Percentiles rank a stretch among this genome's conserved stretches.
These are phyloP conservation scores for Diplodia scrobiculata DNA, from an alignment of 2,329 filamentous ascomycete species.

Conservation along the genomic window DNA sequence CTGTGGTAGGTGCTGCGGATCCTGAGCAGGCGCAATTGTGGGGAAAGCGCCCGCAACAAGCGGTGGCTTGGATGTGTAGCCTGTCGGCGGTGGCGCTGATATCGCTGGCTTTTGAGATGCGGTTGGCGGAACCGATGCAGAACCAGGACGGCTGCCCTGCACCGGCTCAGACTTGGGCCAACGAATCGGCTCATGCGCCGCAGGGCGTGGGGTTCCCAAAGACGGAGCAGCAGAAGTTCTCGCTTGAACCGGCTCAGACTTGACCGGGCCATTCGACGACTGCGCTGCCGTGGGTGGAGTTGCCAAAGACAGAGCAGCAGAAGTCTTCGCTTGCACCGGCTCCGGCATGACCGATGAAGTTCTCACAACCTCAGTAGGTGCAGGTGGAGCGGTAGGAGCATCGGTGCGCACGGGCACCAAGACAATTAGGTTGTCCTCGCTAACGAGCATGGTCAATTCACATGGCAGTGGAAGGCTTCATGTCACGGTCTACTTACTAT, in stretches of 20 bases:
- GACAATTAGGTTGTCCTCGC: constrained; percentile 3
- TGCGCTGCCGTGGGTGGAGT: background rate
- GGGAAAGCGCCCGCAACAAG: background rate
- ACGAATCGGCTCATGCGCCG: background rate
- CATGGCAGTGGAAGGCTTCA: background rate
- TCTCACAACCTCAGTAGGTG: no score
- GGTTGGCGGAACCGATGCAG: background rate
- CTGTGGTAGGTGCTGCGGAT: background rate
- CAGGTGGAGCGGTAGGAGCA: background rate
- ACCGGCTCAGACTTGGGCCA: background rate
- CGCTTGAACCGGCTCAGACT: background rate
- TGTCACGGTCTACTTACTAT: background rate
- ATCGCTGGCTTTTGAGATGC: background rate
- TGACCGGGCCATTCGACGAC: background rate
- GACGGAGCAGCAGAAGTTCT: background rate
- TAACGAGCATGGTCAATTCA: constrained; percentile 29
- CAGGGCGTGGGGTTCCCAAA: background rate
- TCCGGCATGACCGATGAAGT: background rate
- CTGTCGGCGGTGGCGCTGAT: background rate
- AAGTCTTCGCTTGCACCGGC: background rate
- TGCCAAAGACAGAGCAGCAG: background rate
- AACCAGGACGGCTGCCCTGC: background rate
- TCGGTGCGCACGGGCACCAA: background rate
- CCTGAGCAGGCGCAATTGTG: background rate
- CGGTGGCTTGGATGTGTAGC: background rate